A percentile compares a stretch with the other conserved stretches of the same genome.
phyloP scores from a whole-genome alignment of 768 basidiomycete species.

The Strobilomyces echinocephalus region DNA sequence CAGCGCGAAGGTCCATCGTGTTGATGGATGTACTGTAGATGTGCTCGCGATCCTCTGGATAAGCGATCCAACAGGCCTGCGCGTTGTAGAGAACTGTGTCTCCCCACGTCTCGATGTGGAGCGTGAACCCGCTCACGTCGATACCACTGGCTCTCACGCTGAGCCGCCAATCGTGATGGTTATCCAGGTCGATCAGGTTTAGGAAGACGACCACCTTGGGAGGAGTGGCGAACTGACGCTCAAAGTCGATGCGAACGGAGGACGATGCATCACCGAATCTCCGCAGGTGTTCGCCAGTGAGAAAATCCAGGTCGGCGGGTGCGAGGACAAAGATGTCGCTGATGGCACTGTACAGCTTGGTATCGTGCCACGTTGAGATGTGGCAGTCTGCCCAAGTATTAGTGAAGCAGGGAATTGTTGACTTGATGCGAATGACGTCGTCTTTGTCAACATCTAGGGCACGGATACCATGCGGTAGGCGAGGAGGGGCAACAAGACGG shows the following conservation, averaged over 20 bases:
- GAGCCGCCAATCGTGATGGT: neutral
- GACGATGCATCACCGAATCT: neutral
- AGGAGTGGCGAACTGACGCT: neutral
- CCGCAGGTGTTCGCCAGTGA: constrained; percentile 6
- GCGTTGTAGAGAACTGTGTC: constrained; percentile 2
- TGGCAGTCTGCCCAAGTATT: constrained; percentile 7
- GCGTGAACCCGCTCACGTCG: constrained; percentile 13
- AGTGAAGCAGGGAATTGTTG: constrained; percentile 5
- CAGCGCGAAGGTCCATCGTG: neutral
- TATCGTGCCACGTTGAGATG: neutral
- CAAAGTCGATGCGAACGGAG: constrained; percentile 1
- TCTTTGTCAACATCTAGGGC: constrained; percentile 8
- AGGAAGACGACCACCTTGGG: neutral
- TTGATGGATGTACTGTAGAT: constrained; percentile 6
- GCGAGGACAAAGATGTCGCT: neutral
- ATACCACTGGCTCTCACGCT: constrained; percentile 5
- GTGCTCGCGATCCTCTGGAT: constrained; percentile 15
- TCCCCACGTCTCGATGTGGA: constrained; percentile 9
- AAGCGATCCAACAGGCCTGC: constrained; percentile 15
- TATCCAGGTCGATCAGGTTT: neutral
- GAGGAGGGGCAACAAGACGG: constrained; percentile 13
- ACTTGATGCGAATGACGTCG: constrained; percentile 9
- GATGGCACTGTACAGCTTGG: neutral
- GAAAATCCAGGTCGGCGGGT: too few species aligned
- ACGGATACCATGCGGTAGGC: neutral